Percentiles rank a stretch among this genome's conserved stretches.
phyloP scores from a whole-genome alignment of 2,329 filamentous ascomycete species.

The Catunica adiposa region DNA sequence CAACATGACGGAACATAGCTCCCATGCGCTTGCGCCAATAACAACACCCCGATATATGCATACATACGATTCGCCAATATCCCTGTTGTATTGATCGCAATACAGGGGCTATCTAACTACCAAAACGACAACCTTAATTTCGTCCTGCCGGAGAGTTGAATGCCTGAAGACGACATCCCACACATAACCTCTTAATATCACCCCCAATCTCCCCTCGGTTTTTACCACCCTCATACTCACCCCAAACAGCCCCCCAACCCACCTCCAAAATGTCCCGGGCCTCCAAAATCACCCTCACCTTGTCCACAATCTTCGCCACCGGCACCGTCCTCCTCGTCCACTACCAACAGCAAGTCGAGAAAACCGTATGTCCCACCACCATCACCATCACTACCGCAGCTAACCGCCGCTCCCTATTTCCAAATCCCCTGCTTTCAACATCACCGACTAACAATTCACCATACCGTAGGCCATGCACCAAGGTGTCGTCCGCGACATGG shows the following conservation, averaged over 20 bases:
- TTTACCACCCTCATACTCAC: background rate
- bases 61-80: too few relatives aligned
- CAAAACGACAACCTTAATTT: background rate
- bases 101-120: background rate
- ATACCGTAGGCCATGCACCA: constrained; percentile 98
- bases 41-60: too few relatives aligned
- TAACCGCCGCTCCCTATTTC: background rate
- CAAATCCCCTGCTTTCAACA: background rate
- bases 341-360: constrained; percentile 70
- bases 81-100: background rate
- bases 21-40: background rate
- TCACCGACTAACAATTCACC: background rate
- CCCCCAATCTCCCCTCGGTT: background rate
- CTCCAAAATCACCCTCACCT: constrained; percentile 69
- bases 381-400: too few relatives aligned
- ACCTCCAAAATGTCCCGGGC: constrained; percentile 59
- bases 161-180: background rate
- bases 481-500: constrained; percentile 85
- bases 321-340: constrained; percentile 75
- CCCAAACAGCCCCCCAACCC: too few relatives aligned
- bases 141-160: background rate
- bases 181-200: background rate
- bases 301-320: constrained; percentile 59
- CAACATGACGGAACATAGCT: background rate
- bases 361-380: constrained; percentile 41